Conservation (phyloP, 169 alveolate genomes). For the Eimeria necatrix region DNA sequence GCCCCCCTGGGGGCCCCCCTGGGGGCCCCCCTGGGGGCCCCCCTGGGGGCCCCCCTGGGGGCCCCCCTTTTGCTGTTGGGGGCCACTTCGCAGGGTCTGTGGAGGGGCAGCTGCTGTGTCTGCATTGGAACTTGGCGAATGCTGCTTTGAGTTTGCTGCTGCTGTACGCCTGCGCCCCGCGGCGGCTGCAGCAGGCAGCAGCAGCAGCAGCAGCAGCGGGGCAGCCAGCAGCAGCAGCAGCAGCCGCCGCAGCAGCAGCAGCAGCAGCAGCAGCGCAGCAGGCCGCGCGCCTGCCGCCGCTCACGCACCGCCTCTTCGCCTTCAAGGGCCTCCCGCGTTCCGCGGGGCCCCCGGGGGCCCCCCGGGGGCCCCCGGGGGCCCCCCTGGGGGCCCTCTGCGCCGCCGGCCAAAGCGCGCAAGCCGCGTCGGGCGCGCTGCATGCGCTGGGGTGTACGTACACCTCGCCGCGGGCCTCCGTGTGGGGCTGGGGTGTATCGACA, state of each 20-base stretch:
- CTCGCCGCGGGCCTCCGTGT: neutral
- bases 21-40: no score
- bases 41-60: neutral
- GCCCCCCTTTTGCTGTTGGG: neutral
- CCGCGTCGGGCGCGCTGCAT: constrained; percentile 59
- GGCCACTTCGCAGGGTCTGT: constrained; percentile 3
- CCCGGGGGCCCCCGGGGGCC: neutral
- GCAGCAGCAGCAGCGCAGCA: constrained; percentile 1
- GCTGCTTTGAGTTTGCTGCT: constrained; percentile 58
- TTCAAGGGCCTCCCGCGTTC: neutral
- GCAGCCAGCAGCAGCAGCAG: neutral
- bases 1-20: no score
- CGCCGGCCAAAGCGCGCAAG: constrained; percentile 60
- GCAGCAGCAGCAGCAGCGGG: no score
- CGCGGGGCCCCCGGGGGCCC: neutral
- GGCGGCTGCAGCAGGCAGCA: neutral
- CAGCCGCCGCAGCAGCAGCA: constrained; percentile 8
- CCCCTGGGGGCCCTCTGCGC: neutral
- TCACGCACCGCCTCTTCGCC: neutral
- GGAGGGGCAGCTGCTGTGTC: constrained; percentile 59
- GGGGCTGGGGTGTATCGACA: constrained; percentile 35
- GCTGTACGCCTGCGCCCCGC: constrained; percentile 48
- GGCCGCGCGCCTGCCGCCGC: neutral
- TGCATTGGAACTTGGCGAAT: constrained; percentile 66
- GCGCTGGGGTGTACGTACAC: constrained; percentile 70